Evolutionary conservation across 1,139 yeast genomes (phyloP), one percentile per base, ranked within the genome.

Genomic region (Yamadazyma friedrichii): DNA sequence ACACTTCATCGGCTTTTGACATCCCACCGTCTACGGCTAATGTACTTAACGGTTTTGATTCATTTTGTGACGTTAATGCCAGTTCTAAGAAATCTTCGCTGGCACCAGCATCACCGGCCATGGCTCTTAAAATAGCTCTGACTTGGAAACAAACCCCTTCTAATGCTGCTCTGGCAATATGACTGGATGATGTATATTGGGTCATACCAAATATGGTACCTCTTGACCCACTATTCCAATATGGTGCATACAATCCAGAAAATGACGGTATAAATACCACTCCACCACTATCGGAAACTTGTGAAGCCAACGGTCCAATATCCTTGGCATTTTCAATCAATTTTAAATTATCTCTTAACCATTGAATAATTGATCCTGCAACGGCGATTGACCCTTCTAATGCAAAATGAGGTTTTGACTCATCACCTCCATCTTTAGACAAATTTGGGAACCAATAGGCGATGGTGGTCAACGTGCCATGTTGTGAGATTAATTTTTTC

Each of bases 61-160:
- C 69, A 54, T 76, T 59, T 61, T 74, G 73, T 53, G 59, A 57
- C 50, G 62, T 48, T 39, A 65, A 56, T 4, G 75, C 72, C 44
- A 62, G 67, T 52, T 72, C 77, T 52, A 71, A 61, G 53, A 70
- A 70, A 50, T 71, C 74, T 35, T 66, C 68, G 24, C 77, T 68
- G 6, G 72, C 72, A 24, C 86, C 86, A 2, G 93, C 86, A 61
- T 89, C 97, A 43, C 78, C 73, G 37, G 86, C 84, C 97, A 91
- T 91, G 35, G 96, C 95, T 50, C 86, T 81, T 56, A 91, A 74
- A 58, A 91, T 88, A 32, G 95, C 96, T 50, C 95, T 74, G 16
- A 93, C 93, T 69, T 91, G 97, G 75, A 78, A 91, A 64, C 97
- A 89, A 36, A 89, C 94, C 50, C 97, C 97, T 63, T 91, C 97